Percentiles rank a stretch among this genome's conserved stretches.
Evolutionary conservation across 768 basidiomycete species (phyloP).

Genomic region (Kwoniella sp.): DNA sequence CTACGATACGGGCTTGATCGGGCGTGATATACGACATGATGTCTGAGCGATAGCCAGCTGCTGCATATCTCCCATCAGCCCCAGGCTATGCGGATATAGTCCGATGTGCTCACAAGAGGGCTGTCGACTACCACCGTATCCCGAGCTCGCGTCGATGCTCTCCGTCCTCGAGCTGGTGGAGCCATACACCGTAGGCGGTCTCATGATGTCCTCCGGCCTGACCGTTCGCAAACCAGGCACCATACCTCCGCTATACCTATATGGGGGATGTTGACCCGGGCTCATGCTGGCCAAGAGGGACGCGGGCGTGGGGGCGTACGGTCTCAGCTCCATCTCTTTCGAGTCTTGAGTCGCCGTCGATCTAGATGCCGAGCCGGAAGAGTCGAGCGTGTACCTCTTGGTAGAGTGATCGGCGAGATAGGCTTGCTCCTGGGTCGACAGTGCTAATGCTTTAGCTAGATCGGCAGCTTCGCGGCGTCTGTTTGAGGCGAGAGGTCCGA

Average conservation of each 20-base stretch:
- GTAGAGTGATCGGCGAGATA: neutral
- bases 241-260: slow-evolving; percentile 1
- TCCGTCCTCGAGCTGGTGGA: slow-evolving; percentile 1
- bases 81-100: neutral
- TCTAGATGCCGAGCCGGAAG: neutral
- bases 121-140: neutral
- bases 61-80: no score
- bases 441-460: slow-evolving; percentile 30
- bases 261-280: neutral
- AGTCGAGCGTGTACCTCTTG: no score
- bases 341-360: slow-evolving; percentile 24
- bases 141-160: neutral
- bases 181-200: slow-evolving; percentile 10
- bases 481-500: neutral
- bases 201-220: slow-evolving; percentile 20
- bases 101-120: neutral
- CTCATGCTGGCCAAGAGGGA: neutral
- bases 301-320: neutral
- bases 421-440: slow-evolving; percentile 36
- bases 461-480: slow-evolving; percentile 45
- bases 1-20: neutral
- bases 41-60: no score
- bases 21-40: no score
- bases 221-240: slow-evolving; percentile 5
- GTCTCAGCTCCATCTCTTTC: slow-evolving; percentile 36